Conservation (phyloP, 176 grass and related monocot genomes). For the Phoenix roebelenii region DNA sequence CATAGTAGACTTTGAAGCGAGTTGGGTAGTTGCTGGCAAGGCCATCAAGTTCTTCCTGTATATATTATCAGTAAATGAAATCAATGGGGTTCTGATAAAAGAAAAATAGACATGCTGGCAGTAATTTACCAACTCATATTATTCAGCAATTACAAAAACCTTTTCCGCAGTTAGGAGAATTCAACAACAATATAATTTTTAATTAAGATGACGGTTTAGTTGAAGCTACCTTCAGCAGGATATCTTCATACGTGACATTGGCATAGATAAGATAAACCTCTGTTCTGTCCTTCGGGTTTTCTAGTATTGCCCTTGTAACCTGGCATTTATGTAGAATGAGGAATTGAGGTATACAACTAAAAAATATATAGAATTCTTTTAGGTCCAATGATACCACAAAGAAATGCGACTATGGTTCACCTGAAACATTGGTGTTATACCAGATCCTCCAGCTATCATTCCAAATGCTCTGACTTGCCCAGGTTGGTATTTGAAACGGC, state of each 20-base stretch:
- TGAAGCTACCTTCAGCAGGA: slow-evolving; percentile 78
- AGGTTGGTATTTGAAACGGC: slow-evolving; percentile 86
- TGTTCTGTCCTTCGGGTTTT: slow-evolving; percentile 72
- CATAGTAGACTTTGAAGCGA: slow-evolving; percentile 75
- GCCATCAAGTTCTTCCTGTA: slow-evolving; percentile 78
- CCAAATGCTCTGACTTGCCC: slow-evolving; percentile 93
- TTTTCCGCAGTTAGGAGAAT: no score
- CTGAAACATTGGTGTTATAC: slow-evolving; percentile 98
- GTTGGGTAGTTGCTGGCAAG: slow-evolving; percentile 55
- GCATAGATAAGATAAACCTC: slow-evolving; percentile 91
- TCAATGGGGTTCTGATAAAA: neutral
- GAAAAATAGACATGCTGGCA: neutral
- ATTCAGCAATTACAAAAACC: no score
- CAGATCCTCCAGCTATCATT: slow-evolving; percentile 97
- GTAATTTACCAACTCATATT: no score
- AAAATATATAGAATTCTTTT: no score
- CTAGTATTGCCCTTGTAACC: slow-evolving; percentile 92
- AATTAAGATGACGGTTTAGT: neutral
- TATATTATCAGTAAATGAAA: slow-evolving; percentile 4
- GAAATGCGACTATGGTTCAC: slow-evolving; percentile 25
- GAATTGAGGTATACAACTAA: no score
- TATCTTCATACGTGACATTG: slow-evolving; percentile 87
- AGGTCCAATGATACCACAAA: no score
- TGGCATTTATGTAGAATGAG: slow-evolving; percentile 13
- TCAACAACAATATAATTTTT: neutral